phyloP scores from a whole-genome alignment of 2,329 filamentous ascomycete species.

The Aspergillus intermedius region DNA sequence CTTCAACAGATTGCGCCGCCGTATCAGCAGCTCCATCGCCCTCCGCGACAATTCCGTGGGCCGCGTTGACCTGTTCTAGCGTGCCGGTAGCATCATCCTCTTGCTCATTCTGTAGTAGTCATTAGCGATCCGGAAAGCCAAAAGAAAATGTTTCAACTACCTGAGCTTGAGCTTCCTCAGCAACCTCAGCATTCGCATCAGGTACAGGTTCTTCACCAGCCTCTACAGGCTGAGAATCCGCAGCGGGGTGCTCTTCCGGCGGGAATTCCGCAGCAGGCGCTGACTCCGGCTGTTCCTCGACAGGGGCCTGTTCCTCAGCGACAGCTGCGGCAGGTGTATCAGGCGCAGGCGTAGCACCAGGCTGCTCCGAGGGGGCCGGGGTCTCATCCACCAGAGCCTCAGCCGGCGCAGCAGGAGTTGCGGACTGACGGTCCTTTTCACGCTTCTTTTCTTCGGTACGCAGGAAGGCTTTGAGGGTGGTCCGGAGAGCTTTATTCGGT shows the following conservation, averaged over 20 bases:
- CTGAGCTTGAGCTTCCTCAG: slow-evolving; percentile 8
- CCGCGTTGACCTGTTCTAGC: slow-evolving; percentile 5
- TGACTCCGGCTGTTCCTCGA: slow-evolving; percentile 3
- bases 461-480: slow-evolving; percentile 84
- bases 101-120: slow-evolving; percentile 10
- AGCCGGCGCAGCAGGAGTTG: slow-evolving; percentile 26
- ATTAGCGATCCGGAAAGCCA: neutral
- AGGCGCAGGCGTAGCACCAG: slow-evolving; percentile 12
- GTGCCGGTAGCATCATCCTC: slow-evolving; percentile 6
- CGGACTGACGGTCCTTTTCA: slow-evolving; percentile 51
- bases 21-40: slow-evolving; percentile 10
- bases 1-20: slow-evolving; percentile 8
- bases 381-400: slow-evolving; percentile 18
- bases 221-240: slow-evolving; percentile 6
- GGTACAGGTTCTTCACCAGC: slow-evolving; percentile 3
- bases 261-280: slow-evolving; percentile 7
- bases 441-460: slow-evolving; percentile 88
- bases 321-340: slow-evolving; percentile 4
- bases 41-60: slow-evolving; percentile 8
- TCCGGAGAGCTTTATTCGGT: slow-evolving; percentile 82
- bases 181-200: slow-evolving; percentile 4
- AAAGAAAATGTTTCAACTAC: slow-evolving; percentile 8
- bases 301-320: slow-evolving; percentile 1
- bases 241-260: slow-evolving; percentile 9
- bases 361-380: slow-evolving; percentile 9